phyloP scores from a whole-genome alignment of 768 basidiomycete genomes.

The Auricularia sp. region DNA sequence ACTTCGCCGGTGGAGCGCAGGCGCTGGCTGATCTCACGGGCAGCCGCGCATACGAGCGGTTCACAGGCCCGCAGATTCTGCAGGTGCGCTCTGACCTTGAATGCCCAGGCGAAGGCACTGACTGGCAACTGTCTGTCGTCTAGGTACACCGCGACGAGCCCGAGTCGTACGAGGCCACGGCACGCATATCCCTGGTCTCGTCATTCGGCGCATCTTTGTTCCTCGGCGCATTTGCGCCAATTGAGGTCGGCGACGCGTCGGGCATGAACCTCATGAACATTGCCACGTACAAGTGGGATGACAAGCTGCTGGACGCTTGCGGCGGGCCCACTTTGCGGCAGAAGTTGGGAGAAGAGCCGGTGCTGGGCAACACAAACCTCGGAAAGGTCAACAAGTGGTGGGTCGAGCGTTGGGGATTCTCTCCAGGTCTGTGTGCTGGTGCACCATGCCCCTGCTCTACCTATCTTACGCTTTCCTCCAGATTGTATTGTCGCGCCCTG shows the following conservation, averaged over 20 bases:
- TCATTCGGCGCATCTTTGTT: conserved; percentile 80
- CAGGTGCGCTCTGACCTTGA: conserved; percentile 34
- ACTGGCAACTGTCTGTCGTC: not conserved
- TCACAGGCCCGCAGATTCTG: conserved; percentile 78
- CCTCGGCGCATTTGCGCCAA: conserved; percentile 63
- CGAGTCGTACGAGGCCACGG: conserved; percentile 46
- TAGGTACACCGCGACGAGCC: conserved; percentile 50
- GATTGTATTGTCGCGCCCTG: conserved; percentile 76
- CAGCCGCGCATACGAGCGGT: conserved; percentile 77
- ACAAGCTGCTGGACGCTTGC: conserved; percentile 50
- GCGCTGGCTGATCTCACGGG: conserved; percentile 67
- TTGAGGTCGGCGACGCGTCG: conserved; percentile 81
- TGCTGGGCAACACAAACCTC: conserved; percentile 55
- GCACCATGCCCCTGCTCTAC: not conserved
- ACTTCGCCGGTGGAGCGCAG: conserved; percentile 56
- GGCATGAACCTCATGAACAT: conserved; percentile 88
- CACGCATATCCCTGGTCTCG: conserved; percentile 67
- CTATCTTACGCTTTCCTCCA: conserved; percentile 13
- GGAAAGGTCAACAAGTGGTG: conserved; percentile 63
- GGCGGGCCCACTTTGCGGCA: conserved; percentile 54
- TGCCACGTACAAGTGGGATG: conserved; percentile 63
- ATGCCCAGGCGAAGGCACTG: not conserved
- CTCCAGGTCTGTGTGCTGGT: conserved; percentile 33
- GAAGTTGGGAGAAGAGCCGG: conserved; percentile 71
- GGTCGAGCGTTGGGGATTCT: conserved; percentile 66